phyloP scores from a whole-genome alignment of 1,284 basidiomycete genomes.

The Agaricales sp. region DNA sequence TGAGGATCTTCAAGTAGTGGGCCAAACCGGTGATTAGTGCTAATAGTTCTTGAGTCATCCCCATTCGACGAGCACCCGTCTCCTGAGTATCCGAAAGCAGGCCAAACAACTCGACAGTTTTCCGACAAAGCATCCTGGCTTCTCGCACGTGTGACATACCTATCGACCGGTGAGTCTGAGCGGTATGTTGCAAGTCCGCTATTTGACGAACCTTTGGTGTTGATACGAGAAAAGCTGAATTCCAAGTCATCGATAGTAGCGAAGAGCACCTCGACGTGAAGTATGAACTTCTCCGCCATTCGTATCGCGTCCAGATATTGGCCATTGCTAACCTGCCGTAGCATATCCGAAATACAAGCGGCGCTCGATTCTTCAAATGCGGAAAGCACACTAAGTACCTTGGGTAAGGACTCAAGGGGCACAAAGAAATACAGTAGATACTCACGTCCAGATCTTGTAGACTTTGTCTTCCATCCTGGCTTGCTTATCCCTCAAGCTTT shows the following conservation, averaged over 20 bases:
- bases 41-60: constrained; percentile 94
- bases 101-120: constrained; percentile 98
- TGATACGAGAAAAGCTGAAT: constrained; percentile 75
- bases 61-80: constrained; percentile 80
- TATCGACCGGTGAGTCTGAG: constrained; percentile 22
- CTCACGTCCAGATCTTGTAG: constrained; percentile 95
- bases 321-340: constrained; percentile 92
- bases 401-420: constrained; percentile 6
- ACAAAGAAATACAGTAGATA: constrained; percentile 12
- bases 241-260: constrained; percentile 96
- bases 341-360: constrained; percentile 99
- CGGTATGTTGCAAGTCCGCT: constrained; percentile 5
- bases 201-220: constrained; percentile 73
- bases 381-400: constrained; percentile 67
- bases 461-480: constrained; percentile 95
- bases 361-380: constrained; percentile 98
- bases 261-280: constrained; percentile 97
- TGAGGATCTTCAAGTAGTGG: constrained; percentile 98
- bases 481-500: constrained; percentile 87
- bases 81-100: constrained; percentile 95
- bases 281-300: constrained; percentile 97
- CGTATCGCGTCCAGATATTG: constrained; percentile 94
- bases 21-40: constrained; percentile 98
- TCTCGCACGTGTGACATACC: constrained; percentile 98
- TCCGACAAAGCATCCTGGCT: constrained; percentile 96